Evolutionary conservation across 257 asterid genomes (phyloP).

Genomic region (Jaltomata sinuosa): DNA sequence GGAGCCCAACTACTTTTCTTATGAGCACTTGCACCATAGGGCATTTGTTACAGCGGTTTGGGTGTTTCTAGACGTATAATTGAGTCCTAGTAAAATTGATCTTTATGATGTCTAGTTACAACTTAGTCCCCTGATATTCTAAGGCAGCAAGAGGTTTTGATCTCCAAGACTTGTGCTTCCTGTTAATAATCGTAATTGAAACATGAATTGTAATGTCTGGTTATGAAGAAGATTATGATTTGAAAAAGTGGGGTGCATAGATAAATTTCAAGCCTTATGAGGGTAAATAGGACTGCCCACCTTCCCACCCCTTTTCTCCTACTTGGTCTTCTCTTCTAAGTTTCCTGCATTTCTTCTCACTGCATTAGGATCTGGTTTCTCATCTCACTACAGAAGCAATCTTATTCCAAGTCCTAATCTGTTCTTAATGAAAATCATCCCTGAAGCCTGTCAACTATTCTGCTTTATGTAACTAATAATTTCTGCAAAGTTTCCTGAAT

Average conservation of each 20-base stretch:
- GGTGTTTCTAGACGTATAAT: neutral
- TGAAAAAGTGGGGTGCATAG: neutral
- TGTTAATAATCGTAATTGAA: neutral
- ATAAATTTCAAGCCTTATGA: neutral
- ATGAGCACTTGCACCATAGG: neutral
- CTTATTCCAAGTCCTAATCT: neutral
- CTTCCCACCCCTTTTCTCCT: neutral
- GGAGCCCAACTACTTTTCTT: neutral
- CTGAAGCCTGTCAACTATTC: neutral
- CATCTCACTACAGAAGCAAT: neutral
- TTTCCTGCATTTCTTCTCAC: neutral
- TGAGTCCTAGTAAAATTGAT: neutral
- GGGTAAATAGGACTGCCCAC: neutral
- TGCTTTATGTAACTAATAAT: neutral
- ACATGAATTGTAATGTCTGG: neutral
- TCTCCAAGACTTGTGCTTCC: neutral
- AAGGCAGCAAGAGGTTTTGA: neutral
- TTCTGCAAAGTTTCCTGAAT: neutral
- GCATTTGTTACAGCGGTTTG: neutral
- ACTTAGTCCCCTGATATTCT: neutral
- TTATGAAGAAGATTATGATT: neutral
- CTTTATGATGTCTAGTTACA: neutral
- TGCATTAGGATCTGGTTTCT: neutral
- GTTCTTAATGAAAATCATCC: neutral
- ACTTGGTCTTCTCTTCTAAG: neutral